Evolutionary conservation across 352 stramenopile genomes (phyloP).

Genomic region (Phytophthora chlamydospora): DNA sequence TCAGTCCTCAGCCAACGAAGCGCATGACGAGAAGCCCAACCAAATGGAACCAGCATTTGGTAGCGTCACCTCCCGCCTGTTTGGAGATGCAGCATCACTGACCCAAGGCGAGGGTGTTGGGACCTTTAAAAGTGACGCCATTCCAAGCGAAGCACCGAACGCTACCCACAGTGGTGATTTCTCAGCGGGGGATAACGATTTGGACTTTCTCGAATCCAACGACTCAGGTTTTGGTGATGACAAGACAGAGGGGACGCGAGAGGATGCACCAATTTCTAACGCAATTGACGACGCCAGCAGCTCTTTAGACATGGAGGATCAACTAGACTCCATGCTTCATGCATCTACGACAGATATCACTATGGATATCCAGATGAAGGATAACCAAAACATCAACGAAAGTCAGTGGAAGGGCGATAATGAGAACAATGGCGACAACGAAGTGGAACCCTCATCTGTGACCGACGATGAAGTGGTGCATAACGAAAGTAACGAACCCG

Average conservation of each 20-base stretch:
- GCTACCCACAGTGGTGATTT: conserved; percentile 6
- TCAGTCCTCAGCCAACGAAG: background rate
- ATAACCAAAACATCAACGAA: conserved; percentile 14
- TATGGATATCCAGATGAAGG: conserved; percentile 49
- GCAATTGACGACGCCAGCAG: background rate
- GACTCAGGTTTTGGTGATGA: conserved; percentile 21
- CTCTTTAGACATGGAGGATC: background rate
- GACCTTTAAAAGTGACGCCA: background rate
- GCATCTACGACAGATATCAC: conserved; percentile 51
- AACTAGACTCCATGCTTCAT: conserved; percentile 10
- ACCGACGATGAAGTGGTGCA: background rate
- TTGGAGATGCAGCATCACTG: conserved; percentile 5
- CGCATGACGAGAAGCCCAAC: conserved; percentile 1
- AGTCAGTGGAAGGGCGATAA: background rate
- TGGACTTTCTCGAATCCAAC: conserved; percentile 37
- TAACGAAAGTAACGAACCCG: background rate
- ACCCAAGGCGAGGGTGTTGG: background rate
- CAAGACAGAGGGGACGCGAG: background rate
- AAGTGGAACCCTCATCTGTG: background rate
- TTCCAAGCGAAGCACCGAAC: background rate
- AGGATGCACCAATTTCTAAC: background rate
- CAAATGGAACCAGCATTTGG: background rate
- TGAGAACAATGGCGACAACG: conserved; percentile 3
- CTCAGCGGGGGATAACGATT: conserved; percentile 17
- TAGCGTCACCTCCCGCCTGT: conserved; percentile 15